Evolutionary conservation across 306 rosid species (phyloP).

Genomic region (Echinosophora koreensis): DNA sequence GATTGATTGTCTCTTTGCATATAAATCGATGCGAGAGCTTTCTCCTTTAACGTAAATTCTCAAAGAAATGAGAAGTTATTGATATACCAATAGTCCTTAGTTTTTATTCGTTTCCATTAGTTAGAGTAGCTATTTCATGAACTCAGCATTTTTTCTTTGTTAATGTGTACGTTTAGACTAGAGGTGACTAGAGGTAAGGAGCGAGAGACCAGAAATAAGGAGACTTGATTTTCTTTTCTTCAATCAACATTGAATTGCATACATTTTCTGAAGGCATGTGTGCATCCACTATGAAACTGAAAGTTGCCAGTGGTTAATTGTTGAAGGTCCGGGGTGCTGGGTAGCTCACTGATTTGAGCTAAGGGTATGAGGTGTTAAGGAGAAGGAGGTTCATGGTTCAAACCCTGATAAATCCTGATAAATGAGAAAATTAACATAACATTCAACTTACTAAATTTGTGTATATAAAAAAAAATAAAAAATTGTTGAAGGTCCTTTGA

Average conservation of each 20-base stretch:
- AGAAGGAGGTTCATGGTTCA: too few species aligned
- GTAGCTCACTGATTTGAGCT: too few species aligned
- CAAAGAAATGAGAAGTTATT: conserved; percentile 29
- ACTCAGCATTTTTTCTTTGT: not conserved
- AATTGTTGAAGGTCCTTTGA: too few species aligned
- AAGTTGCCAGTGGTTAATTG: too few species aligned
- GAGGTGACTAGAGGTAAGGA: not conserved
- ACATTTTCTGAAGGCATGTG: not conserved
- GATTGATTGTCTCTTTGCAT: conserved; percentile 41
- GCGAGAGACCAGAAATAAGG: not conserved
- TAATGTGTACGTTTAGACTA: not conserved
- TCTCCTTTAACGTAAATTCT: conserved; percentile 36
- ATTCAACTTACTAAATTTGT: too few species aligned
- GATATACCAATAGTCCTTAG: not conserved
- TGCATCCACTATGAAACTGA: not conserved
- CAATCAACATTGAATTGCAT: conserved; percentile 2
- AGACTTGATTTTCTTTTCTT: conserved; percentile 2
- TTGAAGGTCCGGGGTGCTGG: too few species aligned
- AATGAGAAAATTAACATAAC: too few species aligned
- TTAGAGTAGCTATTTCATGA: conserved; percentile 11
- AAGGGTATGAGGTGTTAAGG: too few species aligned
- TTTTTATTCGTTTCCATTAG: not conserved
- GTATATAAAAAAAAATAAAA: too few species aligned
- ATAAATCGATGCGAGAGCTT: conserved; percentile 32
- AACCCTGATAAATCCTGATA: too few species aligned